Conservation (phyloP, 2,329 filamentous ascomycete species). For the Colletotrichum sidae region DNA sequence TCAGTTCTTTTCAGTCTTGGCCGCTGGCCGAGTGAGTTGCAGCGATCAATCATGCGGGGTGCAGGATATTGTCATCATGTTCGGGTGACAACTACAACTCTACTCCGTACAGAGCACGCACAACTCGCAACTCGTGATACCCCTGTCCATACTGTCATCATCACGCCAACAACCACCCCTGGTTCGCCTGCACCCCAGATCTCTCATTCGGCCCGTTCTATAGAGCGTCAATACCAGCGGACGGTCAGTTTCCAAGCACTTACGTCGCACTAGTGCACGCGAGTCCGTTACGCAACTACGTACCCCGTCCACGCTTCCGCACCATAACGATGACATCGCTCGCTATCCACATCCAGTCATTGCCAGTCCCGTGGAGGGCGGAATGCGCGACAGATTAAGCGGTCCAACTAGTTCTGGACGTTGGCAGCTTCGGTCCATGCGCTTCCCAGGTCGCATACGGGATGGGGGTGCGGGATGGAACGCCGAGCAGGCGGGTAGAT, state of each 20-base stretch:
- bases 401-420: conserved; percentile 3
- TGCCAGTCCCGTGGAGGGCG: background rate
- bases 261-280: background rate
- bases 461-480: background rate
- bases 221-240: conserved; percentile 23
- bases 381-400: conserved; percentile 32
- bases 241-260: background rate
- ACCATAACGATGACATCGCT: conserved; percentile 29
- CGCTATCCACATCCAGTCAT: conserved; percentile 19
- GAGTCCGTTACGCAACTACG: background rate
- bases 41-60: conserved; percentile 29
- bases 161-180: background rate
- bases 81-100: background rate
- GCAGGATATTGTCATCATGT: conserved; percentile 1
- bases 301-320: conserved; percentile 17
- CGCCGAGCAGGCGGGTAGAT: conserved; percentile 1
- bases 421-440: background rate
- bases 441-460: background rate
- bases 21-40: background rate
- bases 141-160: conserved; percentile 1
- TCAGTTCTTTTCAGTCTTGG: background rate
- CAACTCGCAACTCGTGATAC: conserved; percentile 9
- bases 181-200: conserved; percentile 12
- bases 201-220: conserved; percentile 30
- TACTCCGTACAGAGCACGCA: background rate